phyloP scores from a whole-genome alignment of 2,329 filamentous ascomycete species.

The Xylariaceae sp. region DNA sequence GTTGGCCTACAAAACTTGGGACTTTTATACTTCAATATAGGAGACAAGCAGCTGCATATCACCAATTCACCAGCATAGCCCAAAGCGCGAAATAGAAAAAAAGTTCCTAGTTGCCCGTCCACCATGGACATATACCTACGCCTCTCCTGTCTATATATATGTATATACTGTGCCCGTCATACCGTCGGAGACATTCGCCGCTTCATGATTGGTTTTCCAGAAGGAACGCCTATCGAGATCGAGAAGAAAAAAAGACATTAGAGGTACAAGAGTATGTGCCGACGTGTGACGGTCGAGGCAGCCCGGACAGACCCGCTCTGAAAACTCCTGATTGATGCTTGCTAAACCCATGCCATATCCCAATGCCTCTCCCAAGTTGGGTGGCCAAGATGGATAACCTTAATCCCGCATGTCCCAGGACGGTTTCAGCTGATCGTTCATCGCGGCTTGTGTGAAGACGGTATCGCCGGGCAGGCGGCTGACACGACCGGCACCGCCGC shows the following conservation, averaged over 20 bases:
- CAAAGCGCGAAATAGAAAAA: too few species aligned
- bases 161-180: not conserved
- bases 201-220: not conserved
- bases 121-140: too few species aligned
- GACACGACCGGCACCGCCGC: conserved; percentile 76
- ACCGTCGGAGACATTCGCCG: not conserved
- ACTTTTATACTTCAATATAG: too few species aligned
- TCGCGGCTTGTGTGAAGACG: conserved; percentile 67
- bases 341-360: conserved; percentile 1
- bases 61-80: too few species aligned
- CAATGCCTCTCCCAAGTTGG: too few species aligned
- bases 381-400: not conserved
- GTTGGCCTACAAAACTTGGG: too few species aligned
- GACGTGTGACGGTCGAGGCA: too few species aligned
- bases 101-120: too few species aligned
- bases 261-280: too few species aligned
- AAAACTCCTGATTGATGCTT: not conserved
- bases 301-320: too few species aligned
- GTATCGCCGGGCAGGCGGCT: conserved; percentile 75
- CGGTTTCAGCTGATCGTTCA: conserved; percentile 54
- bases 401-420: conserved; percentile 47
- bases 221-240: not conserved
- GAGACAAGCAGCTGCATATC: too few species aligned
- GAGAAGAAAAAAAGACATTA: conserved; percentile 3
- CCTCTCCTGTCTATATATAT: conserved; percentile 1